phyloP scores from a whole-genome alignment of 768 basidiomycete species.

The Termitomyces titanicus region DNA sequence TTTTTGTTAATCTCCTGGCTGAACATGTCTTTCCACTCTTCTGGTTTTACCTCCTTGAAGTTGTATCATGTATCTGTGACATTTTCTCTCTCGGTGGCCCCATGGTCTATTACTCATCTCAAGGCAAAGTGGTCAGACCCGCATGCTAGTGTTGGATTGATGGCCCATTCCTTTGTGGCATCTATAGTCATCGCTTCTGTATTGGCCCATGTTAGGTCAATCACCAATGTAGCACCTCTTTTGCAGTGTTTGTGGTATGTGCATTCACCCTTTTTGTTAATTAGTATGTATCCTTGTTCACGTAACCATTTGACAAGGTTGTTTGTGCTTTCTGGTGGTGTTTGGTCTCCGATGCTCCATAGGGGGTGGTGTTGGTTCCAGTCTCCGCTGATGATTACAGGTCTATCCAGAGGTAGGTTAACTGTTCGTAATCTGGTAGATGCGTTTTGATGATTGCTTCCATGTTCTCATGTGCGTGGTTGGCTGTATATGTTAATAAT shows the following conservation, averaged over 20 bases:
- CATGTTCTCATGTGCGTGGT: background rate
- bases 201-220: background rate
- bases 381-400: background rate
- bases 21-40: background rate
- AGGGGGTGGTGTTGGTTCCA: slow-evolving; percentile 5
- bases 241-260: background rate
- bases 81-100: background rate
- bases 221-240: background rate
- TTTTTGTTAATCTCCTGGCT: background rate
- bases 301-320: background rate
- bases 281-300: background rate
- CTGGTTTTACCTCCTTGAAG: no score
- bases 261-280: background rate
- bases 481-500: background rate
- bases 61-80: background rate
- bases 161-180: background rate
- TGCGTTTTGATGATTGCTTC: background rate
- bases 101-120: background rate
- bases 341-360: background rate
- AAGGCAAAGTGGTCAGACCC: background rate
- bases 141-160: background rate
- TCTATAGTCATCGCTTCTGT: background rate
- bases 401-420: background rate
- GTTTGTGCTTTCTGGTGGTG: background rate
- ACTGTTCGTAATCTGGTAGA: background rate